Evolutionary conservation across 495 filamentous ascomycete genomes (phyloP), one percentile per base, ranked within the genome.

Genomic region (Massariosphaeria phaeospora): DNA sequence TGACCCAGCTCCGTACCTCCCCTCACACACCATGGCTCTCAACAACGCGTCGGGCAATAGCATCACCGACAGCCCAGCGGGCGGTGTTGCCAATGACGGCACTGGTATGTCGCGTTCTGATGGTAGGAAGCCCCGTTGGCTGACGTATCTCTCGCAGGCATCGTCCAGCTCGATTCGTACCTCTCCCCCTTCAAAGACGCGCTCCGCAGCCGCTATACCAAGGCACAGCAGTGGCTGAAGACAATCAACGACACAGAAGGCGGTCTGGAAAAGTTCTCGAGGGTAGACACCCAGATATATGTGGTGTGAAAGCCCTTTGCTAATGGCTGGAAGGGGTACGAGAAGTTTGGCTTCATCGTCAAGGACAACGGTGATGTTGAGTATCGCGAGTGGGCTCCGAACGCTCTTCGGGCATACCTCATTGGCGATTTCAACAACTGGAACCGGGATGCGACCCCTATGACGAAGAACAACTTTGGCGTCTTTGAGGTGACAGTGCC

Each of bases 361-460:
- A 75, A 81, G 58, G 75, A 82, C 10, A 84, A 95, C 63, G 84
- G 86, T 61, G 88, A 91, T 68, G 89, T 98, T 61, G 76, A 73
- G 38, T 98, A 98, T 72, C 81, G 87, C 60, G 93, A 98, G 80
- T 98, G 93, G 93, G 93, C 93, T 1, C 91, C 93, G 42, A 91
- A 88, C 73, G 91, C 88, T 45, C 69, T 81, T 18, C 71, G 84
- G 61, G 93, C 93, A 17, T 84, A 84, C 55, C 77, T 98, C n/a
- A 85, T 97, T 55, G 93, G 93, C 48, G 93, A 97, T 53, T 98
- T 97, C 75, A 98, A 98, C 73, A 83, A 82, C 59, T 98, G 94
- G 94, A 83, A 91, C 66, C 72, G 82, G 59, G 79, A 81, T 41
- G 79, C 88, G 17, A 86, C 89, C 59, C 84, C 82, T 35, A 95